Evolutionary conservation across 106 monocot genomes (phyloP).

Genomic region (Ottelia alismoides): DNA sequence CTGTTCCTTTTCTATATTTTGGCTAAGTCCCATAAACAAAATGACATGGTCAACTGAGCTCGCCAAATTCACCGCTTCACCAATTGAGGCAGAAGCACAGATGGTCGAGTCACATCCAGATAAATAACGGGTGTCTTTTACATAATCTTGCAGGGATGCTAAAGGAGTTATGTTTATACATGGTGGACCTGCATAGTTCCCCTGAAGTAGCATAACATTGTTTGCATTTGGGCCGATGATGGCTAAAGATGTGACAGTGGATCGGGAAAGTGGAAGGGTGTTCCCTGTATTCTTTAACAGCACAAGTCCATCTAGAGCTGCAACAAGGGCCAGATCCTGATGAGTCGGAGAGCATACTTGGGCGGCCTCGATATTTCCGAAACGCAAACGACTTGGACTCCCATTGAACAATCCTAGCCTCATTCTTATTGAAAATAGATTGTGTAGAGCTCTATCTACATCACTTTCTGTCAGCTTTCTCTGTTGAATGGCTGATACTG

Average conservation of each 20-base stretch:
- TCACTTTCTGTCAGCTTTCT: conserved; percentile 47
- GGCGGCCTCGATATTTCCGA: conserved; percentile 44
- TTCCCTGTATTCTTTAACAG: conserved; percentile 40
- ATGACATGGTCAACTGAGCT: conserved; percentile 37
- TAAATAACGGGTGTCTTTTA: conserved; percentile 20
- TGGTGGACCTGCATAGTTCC: conserved; percentile 66
- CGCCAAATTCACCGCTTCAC: conserved; percentile 43
- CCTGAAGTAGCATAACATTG: conserved; percentile 32
- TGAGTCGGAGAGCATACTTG: conserved; percentile 56
- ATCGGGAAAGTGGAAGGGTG: conserved; percentile 40
- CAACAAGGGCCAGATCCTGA: conserved; percentile 47
- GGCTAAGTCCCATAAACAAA: conserved; percentile 58
- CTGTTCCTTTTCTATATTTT: conserved; percentile 60
- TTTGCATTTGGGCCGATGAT: conserved; percentile 69
- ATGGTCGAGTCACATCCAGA: conserved; percentile 41
- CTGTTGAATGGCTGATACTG: conserved; percentile 38
- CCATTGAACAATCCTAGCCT: conserved; percentile 80
- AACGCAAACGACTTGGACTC: conserved; percentile 30
- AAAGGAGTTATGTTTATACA: conserved; percentile 40
- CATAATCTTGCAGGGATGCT: conserved; percentile 35
- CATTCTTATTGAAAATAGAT: conserved; percentile 76
- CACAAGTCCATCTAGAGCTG: conserved; percentile 58
- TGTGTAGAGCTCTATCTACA: conserved; percentile 61
- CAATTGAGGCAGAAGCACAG: conserved; percentile 34
- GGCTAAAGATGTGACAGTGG: conserved; percentile 34